phyloP scores from a whole-genome alignment of 768 basidiomycete genomes.

The Amanita inopinata region DNA sequence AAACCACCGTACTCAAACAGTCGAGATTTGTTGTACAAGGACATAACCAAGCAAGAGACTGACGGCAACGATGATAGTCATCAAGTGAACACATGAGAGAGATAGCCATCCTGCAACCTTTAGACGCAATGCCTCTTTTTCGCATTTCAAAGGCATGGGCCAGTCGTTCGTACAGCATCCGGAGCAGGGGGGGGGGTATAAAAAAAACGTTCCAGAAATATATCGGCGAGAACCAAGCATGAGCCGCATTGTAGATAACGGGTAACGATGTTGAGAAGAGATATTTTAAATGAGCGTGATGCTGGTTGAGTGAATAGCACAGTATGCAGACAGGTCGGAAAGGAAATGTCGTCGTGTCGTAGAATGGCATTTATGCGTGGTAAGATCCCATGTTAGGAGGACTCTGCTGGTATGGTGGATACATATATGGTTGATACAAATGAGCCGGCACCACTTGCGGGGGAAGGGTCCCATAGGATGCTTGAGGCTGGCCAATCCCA shows the following conservation, averaged over 20 bases:
- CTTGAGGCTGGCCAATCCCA: constrained; percentile 56
- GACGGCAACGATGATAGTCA: constrained; percentile 2
- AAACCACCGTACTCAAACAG: background rate
- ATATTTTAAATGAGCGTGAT: constrained; percentile 20
- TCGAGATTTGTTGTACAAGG: constrained; percentile 6
- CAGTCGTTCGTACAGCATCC: constrained; percentile 9
- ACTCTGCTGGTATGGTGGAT: constrained; percentile 71
- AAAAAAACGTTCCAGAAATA: constrained; percentile 19
- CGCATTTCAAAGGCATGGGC: background rate
- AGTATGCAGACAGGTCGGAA: background rate
- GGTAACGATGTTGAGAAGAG: constrained; percentile 20
- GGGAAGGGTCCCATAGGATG: constrained; percentile 51
- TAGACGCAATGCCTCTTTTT: background rate
- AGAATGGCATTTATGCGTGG: constrained; percentile 41
- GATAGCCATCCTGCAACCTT: constrained; percentile 1
- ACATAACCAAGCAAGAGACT: background rate
- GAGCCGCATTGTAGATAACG: constrained; percentile 20
- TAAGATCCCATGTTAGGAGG: constrained; percentile 73
- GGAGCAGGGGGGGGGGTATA: constrained; percentile 27
- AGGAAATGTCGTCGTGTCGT: constrained; percentile 22
- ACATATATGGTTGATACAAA: constrained; percentile 76
- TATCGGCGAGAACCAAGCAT: constrained; percentile 28
- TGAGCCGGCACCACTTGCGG: constrained; percentile 55
- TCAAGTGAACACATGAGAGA: too few species aligned
- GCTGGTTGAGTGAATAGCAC: constrained; percentile 18